Conservation (phyloP, 2,329 filamentous ascomycete species). For the Capronia americana region DNA sequence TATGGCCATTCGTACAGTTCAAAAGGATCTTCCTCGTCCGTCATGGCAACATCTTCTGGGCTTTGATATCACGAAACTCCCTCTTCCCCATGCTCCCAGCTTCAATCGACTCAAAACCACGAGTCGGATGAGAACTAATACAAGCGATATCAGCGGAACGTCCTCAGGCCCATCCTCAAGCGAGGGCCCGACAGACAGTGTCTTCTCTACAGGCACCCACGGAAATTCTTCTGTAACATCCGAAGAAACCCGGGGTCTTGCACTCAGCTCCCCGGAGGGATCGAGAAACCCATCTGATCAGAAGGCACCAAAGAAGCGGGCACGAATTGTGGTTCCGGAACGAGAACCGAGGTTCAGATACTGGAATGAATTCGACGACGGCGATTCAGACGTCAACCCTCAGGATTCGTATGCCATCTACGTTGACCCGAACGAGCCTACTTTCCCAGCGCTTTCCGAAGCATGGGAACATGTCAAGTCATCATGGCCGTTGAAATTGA, state of each 20-base stretch:
- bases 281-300: slow-evolving; percentile 2
- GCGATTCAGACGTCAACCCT: slow-evolving; percentile 65
- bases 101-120: slow-evolving; percentile 16
- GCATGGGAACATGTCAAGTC: slow-evolving; percentile 43
- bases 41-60: slow-evolving; percentile 57
- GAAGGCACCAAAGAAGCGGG: slow-evolving; percentile 31
- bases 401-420: slow-evolving; percentile 74
- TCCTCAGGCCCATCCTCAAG: slow-evolving; percentile 42
- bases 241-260: slow-evolving; percentile 29
- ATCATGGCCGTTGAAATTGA: slow-evolving; percentile 10
- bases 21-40: slow-evolving; percentile 54
- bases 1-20: slow-evolving; percentile 59
- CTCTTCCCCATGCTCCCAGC: slow-evolving; percentile 37
- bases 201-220: slow-evolving; percentile 38
- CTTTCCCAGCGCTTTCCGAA: slow-evolving; percentile 67
- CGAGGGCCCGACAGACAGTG: slow-evolving; percentile 40
- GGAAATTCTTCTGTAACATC: slow-evolving; percentile 44
- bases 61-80: slow-evolving; percentile 61
- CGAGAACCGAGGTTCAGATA: slow-evolving; percentile 54
- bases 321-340: slow-evolving; percentile 35
- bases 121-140: slow-evolving; percentile 15
- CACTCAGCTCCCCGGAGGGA: background rate
- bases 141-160: slow-evolving; percentile 27
- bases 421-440: slow-evolving; percentile 70
- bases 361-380: slow-evolving; percentile 88